phyloP scores from a whole-genome alignment of 768 basidiomycete genomes.

The Chalciporus sphaerocephalus region DNA sequence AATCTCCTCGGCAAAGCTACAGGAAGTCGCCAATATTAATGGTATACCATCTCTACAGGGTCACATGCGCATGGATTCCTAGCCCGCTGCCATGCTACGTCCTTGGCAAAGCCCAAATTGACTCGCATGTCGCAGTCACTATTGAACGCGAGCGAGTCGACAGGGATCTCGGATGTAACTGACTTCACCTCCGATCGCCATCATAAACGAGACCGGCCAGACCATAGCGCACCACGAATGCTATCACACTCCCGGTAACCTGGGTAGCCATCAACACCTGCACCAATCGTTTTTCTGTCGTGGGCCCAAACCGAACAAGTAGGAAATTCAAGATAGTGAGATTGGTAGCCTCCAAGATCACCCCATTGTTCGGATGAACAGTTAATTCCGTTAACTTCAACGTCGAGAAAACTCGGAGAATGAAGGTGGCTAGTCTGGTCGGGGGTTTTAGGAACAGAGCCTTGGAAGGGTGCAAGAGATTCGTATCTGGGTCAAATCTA shows the following conservation, averaged over 20 bases:
- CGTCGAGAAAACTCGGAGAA: constrained; percentile 55
- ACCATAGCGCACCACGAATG: constrained; percentile 87
- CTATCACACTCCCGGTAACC: constrained; percentile 72
- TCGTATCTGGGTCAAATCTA: constrained; percentile 73
- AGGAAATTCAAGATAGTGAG: constrained; percentile 88
- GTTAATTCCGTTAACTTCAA: constrained; percentile 68
- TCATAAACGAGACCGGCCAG: constrained; percentile 88
- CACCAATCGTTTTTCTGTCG: constrained; percentile 80
- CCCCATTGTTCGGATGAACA: constrained; percentile 47
- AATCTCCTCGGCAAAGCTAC: constrained; percentile 11
- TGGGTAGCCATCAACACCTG: constrained; percentile 69
- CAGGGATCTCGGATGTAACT: too few species aligned
- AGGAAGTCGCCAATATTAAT: neutral
- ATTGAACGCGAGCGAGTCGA: neutral
- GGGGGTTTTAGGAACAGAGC: constrained; percentile 58
- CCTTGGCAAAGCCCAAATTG: neutral
- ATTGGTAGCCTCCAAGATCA: constrained; percentile 74
- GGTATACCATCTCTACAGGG: constrained; percentile 1
- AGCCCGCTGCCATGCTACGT: neutral
- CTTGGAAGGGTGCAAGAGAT: constrained; percentile 74
- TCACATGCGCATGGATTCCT: constrained; percentile 2
- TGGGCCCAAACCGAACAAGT: constrained; percentile 74
- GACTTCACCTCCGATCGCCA: constrained; percentile 80
- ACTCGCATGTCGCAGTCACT: neutral
- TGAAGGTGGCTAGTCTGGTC: constrained; percentile 45